A percentile compares a stretch with the other conserved stretches of the same genome.
phyloP scores from a whole-genome alignment of 2,329 filamentous ascomycete genomes.

The Penicillium sp. region DNA sequence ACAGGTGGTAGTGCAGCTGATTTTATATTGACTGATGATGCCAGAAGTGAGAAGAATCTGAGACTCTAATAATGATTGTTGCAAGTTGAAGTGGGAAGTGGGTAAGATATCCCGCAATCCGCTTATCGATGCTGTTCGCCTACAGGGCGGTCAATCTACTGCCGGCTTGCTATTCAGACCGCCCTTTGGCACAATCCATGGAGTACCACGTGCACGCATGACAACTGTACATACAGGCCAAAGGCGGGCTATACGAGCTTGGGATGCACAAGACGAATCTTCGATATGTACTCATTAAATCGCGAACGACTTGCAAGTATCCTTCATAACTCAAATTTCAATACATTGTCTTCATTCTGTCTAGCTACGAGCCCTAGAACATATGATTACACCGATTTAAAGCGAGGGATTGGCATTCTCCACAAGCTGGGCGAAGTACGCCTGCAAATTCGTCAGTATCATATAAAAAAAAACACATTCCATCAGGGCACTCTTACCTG shows the following conservation, averaged over 20 bases:
- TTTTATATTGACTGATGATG: not conserved
- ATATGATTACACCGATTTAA: not conserved
- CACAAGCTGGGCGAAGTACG: constrained; percentile 31
- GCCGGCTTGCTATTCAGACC: not conserved
- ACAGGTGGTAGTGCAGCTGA: constrained; percentile 3
- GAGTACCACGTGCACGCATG: too few relatives aligned
- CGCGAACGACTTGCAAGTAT: too few relatives aligned
- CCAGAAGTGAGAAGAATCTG: not conserved
- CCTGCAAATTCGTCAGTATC: constrained; percentile 26
- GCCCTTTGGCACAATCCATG: not conserved
- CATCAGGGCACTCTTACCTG: constrained; percentile 39
- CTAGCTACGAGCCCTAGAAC: not conserved
- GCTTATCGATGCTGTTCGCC: constrained; percentile 6
- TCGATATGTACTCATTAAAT: too few relatives aligned
- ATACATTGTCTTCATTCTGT: not conserved
- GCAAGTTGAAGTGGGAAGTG: not conserved
- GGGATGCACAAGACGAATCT: too few relatives aligned
- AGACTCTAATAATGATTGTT: not conserved
- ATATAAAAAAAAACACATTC: constrained; percentile 14
- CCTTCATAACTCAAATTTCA: too few relatives aligned
- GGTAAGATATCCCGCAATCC: constrained; percentile 2
- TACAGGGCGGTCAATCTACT: constrained; percentile 6
- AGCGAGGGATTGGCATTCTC: constrained; percentile 29
- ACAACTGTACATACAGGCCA: too few relatives aligned
- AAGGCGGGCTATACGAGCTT: too few relatives aligned